These are phyloP conservation scores for Phytophthora hibernalis DNA, from an alignment of 352 stramenopile genomes.

Conservation along the genomic window DNA sequence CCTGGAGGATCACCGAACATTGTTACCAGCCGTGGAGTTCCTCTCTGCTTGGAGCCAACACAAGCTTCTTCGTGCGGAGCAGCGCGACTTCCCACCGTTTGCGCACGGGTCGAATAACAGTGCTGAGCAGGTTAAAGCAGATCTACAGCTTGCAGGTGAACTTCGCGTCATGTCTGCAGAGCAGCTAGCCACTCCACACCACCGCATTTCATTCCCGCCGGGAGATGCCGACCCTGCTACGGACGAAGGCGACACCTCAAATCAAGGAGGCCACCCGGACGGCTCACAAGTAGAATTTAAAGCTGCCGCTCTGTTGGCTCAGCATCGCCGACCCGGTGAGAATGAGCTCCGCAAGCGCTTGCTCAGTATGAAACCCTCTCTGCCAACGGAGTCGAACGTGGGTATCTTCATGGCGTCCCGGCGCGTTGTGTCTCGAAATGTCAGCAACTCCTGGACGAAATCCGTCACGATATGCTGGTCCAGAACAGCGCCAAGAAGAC, in stretches of 20 bases:
- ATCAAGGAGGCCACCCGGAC: slow-evolving; percentile 4
- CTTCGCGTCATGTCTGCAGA: slow-evolving; percentile 57
- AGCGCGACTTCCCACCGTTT: slow-evolving; percentile 67
- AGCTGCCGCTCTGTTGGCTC: slow-evolving; percentile 20
- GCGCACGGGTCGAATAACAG: slow-evolving; percentile 25
- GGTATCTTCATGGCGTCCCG: slow-evolving; percentile 20
- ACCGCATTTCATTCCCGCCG: slow-evolving; percentile 7
- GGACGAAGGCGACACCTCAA: slow-evolving; percentile 7
- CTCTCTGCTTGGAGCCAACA: slow-evolving; percentile 73
- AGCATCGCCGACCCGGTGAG: slow-evolving; percentile 33
- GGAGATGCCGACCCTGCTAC: slow-evolving; percentile 11
- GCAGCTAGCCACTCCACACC: slow-evolving; percentile 27
- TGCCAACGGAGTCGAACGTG: slow-evolving; percentile 11
- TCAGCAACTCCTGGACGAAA: slow-evolving; percentile 53
- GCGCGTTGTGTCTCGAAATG: slow-evolving; percentile 45
- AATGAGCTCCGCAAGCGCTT: slow-evolving; percentile 45
- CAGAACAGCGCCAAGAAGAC: slow-evolving; percentile 29
- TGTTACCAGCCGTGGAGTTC: slow-evolving; percentile 62
- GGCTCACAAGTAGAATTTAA: slow-evolving; percentile 25
- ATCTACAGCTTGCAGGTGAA: slow-evolving; percentile 66
- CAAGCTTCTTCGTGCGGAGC: slow-evolving; percentile 66
- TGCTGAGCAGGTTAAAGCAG: slow-evolving; percentile 64
- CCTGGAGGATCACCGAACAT: slow-evolving; percentile 56
- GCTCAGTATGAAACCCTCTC: slow-evolving; percentile 40
- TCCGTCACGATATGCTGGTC: slow-evolving; percentile 47